Percentiles rank a stretch among this genome's conserved stretches.
Conservation (phyloP, 768 basidiomycete species). For the Tulasnella sp. region DNA sequence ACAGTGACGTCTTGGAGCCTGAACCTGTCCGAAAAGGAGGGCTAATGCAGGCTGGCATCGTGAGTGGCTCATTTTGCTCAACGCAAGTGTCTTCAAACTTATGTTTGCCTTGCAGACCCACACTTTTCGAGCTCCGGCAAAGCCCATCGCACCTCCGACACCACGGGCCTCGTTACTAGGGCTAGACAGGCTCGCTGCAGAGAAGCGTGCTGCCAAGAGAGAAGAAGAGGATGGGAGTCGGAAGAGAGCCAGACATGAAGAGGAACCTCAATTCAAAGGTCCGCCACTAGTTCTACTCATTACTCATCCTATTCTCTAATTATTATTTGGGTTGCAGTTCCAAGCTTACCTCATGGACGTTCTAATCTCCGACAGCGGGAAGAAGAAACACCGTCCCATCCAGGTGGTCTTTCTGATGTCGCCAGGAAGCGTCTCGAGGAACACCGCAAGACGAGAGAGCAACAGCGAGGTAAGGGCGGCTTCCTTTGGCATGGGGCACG, state of each 20-base stretch:
- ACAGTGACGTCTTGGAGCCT: conserved; percentile 79
- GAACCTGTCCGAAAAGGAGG: conserved; percentile 76
- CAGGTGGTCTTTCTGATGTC: conserved; percentile 77
- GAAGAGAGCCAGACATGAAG: conserved; percentile 49
- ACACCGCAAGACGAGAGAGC: conserved; percentile 63
- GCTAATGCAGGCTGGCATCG: conserved; percentile 62
- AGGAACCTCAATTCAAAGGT: conserved; percentile 85
- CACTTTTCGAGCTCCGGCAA: conserved; percentile 72
- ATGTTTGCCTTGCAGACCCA: conserved; percentile 49
- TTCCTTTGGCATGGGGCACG: not conserved
- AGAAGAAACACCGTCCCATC: conserved; percentile 90
- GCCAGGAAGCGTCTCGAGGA: conserved; percentile 74
- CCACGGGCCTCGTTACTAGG: conserved; percentile 79
- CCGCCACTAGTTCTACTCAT: conserved; percentile 25
- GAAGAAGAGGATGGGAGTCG: conserved; percentile 52
- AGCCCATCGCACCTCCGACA: conserved; percentile 68
- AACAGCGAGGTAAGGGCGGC: conserved; percentile 52
- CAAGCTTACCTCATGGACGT: conserved; percentile 58
- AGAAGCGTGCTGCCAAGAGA: conserved; percentile 65
- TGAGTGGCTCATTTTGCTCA: conserved; percentile 36
- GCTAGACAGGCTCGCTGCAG: conserved; percentile 79
- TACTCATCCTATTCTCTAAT: conserved; percentile 2
- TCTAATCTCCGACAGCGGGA: conserved; percentile 67
- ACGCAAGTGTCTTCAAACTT: conserved; percentile 26
- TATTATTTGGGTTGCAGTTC: conserved; percentile 50